phyloP scores from a whole-genome alignment of 2,329 filamentous ascomycete genomes.

The Calycina marina region DNA sequence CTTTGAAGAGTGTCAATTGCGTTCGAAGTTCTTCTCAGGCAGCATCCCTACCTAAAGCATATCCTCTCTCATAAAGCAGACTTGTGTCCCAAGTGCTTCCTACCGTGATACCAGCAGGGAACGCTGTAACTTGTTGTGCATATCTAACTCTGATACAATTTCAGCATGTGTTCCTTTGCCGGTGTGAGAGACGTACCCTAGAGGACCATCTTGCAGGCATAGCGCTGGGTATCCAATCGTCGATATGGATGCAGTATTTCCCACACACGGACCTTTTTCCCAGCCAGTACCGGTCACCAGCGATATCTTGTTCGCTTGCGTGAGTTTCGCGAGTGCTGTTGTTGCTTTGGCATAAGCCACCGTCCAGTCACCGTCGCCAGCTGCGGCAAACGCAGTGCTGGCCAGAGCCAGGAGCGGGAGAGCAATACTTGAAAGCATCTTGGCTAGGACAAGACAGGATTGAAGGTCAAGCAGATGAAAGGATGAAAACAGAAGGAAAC shows the following conservation, averaged over 20 bases:
- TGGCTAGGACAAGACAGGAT: too few species aligned
- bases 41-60: constrained; percentile 41
- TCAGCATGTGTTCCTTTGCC: constrained; percentile 1
- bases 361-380: constrained; percentile 35
- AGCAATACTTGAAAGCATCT: not conserved
- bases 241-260: constrained; percentile 40
- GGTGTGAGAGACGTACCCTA: constrained; percentile 33
- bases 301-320: constrained; percentile 61
- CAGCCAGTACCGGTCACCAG: constrained; percentile 67
- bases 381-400: constrained; percentile 6
- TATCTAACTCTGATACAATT: constrained; percentile 37
- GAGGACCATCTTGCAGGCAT: constrained; percentile 68
- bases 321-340: constrained; percentile 52
- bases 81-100: constrained; percentile 69
- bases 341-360: constrained; percentile 57
- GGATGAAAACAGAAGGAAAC: too few species aligned
- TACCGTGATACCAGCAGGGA: constrained; percentile 65
- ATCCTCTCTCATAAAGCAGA: constrained; percentile 56
- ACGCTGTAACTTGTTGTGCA: constrained; percentile 56
- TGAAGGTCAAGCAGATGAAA: too few species aligned
- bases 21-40: too few species aligned
- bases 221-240: constrained; percentile 55
- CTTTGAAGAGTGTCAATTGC: too few species aligned
- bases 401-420: constrained; percentile 8
- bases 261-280: constrained; percentile 55